Base-by-base conservation (phyloP, 495 filamentous ascomycete genomes). In the Talaromyces trachyspermus region DNA sequence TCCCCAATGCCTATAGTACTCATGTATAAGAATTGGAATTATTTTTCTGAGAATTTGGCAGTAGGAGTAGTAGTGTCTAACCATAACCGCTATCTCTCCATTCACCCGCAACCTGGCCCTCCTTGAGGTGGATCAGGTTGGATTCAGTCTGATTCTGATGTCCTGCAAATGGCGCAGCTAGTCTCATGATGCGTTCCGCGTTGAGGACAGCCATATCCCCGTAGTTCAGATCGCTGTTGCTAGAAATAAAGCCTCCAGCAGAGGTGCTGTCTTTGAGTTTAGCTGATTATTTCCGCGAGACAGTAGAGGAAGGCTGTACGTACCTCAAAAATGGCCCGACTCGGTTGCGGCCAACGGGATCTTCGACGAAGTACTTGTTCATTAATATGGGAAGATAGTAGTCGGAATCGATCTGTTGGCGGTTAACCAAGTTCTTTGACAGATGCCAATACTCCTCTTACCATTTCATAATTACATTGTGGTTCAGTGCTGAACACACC, bases 81-180 rank as follows among this genome's bases (percentile, higher is more conserved):
- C 52, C 80, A 38, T 76, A 77, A 11, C 58, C 69, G 45, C 71
- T 78, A 40, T 84, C 81, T 54, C 81, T 64, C 81, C 81, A 85
- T 54, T 84, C 56, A 3, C 81, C 81, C 1, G 81, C 77, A n/a
- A 69, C 54, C 52, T 82, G 61, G 12, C 64, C 72, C 2, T 70
- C 56, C 43, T 77, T 78, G 0, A 84, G 62, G 51, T 69, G 73
- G 19, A 83, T 70, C 0, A 85, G 65, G 32, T 84, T 84, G 0
- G 68, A 62, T 38, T 65, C 65, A 0, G 54, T 77, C 51, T 78
- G 77, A 29, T 69, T 65, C 0, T 69, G 54, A 2, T 50, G 11
- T 20, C 57, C 53, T 4, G 72, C 66, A 56, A 84, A 85, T 6
- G 76, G 66, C 7, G 69, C 70, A 1, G 81, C 67, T 8, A 72